Percentiles rank a stretch among this genome's conserved stretches.
These are phyloP conservation scores for Tolypocladium capitatum DNA, from an alignment of 2,329 filamentous ascomycete genomes.

Conservation along the genomic window DNA sequence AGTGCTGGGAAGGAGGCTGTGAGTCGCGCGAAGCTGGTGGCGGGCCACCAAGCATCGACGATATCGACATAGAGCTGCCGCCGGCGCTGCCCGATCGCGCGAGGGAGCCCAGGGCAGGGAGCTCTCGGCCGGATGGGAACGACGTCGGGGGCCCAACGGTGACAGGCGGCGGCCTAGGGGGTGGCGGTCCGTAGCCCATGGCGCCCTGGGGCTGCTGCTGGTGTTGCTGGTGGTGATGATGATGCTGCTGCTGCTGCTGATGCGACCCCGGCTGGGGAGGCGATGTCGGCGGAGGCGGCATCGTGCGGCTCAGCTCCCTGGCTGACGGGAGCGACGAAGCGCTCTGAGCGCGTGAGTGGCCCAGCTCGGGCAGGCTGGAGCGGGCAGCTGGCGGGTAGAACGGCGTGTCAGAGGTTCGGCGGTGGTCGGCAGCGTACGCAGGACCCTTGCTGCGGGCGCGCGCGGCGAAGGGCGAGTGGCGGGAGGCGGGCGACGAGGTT, in stretches of 20 bases:
- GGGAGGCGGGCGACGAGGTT: conserved; percentile 3
- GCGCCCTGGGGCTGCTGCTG: conserved; percentile 18
- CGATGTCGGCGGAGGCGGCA: conserved; percentile 31
- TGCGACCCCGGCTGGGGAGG: conserved; percentile 24
- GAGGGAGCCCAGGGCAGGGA: conserved; percentile 37
- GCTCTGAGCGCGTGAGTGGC: conserved; percentile 29
- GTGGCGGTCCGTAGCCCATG: conserved; percentile 30
- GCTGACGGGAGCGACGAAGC: conserved; percentile 29
- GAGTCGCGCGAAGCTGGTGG: conserved; percentile 28
- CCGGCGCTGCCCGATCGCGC: conserved; percentile 30
- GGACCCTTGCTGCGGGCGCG: conserved; percentile 2
- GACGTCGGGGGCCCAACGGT: conserved; percentile 29
- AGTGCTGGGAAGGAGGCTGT: conserved; percentile 26
- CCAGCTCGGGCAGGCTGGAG: conserved; percentile 17
- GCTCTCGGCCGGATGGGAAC: conserved; percentile 36
- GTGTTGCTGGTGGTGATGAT: conserved; percentile 13
- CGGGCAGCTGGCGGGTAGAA: conserved; percentile 23
- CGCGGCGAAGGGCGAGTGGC: conserved; percentile 1
- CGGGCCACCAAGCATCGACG: conserved; percentile 44
- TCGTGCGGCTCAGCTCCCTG: conserved; percentile 23
- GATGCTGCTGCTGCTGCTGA: conserved; percentile 14
- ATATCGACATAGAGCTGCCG: conserved; percentile 48
- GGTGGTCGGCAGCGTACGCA: conserved; percentile 19
- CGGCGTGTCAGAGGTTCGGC: conserved; percentile 29
- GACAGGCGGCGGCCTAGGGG: conserved; percentile 29